Conservation (phyloP, 2,329 filamentous ascomycete genomes). For the Ophiostoma montium region DNA sequence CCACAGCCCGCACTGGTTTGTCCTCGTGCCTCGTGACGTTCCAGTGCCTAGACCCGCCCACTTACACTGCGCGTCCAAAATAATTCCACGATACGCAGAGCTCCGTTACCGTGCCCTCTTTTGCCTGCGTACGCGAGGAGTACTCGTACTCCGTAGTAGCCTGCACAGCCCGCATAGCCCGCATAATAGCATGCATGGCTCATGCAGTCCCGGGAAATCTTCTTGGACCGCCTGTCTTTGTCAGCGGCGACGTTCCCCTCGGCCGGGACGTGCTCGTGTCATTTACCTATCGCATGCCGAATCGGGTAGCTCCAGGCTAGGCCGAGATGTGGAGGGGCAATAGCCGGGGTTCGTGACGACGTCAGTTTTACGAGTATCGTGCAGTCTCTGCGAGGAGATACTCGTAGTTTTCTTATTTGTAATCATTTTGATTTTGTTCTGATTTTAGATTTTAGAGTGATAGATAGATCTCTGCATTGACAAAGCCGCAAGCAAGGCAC, state of each 20-base stretch:
- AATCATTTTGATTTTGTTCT: no score
- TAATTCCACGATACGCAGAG: no score
- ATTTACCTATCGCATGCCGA: slow-evolving; percentile 4
- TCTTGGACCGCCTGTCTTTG: slow-evolving; percentile 11
- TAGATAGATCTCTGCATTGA: no score
- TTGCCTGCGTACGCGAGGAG: no score
- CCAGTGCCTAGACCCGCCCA: not conserved
- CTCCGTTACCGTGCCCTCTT: no score
- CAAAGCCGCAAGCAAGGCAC: no score
- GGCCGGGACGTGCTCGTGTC: slow-evolving; percentile 12
- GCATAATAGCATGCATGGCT: not conserved
- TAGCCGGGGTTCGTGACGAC: slow-evolving; percentile 5
- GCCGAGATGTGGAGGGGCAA: not conserved
- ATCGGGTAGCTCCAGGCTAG: slow-evolving; percentile 4
- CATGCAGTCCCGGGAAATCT: slow-evolving; percentile 15
- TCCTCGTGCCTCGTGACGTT: not conserved
- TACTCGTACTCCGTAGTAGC: not conserved
- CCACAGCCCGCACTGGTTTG: not conserved
- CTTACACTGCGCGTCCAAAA: not conserved
- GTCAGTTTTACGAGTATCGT: not conserved
- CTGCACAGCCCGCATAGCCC: not conserved
- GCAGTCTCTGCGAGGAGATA: not conserved
- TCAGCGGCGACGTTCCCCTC: slow-evolving; percentile 14
- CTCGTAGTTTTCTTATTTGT: not conserved
- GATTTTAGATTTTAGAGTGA: no score